Conservation (phyloP, 2,329 filamentous ascomycete genomes). For the Clonostachys solani region DNA sequence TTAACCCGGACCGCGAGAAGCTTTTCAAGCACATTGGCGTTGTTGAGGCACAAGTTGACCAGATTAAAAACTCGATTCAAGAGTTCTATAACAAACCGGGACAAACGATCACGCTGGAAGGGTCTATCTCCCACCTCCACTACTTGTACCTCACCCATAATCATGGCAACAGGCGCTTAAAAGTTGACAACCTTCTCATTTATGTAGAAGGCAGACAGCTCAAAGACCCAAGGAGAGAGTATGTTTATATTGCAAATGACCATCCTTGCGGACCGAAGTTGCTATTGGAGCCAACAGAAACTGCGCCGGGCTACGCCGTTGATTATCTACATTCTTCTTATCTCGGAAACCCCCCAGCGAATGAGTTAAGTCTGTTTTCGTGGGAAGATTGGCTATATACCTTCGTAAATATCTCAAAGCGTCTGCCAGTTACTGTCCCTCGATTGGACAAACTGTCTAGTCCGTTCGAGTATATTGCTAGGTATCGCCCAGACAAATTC, state of each 20-base stretch:
- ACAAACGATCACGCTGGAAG: neutral
- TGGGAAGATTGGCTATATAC: neutral
- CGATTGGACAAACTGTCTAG: neutral
- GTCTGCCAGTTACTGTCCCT: neutral
- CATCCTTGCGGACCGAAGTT: neutral
- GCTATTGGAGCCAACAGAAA: neutral
- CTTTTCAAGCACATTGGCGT: constrained; percentile 4
- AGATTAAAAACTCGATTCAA: constrained; percentile 1
- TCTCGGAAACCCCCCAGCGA: too few relatives aligned
- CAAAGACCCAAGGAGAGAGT: neutral
- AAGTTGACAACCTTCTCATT: too few relatives aligned
- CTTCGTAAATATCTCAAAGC: neutral
- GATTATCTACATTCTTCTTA: too few relatives aligned
- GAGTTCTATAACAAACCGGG: neutral
- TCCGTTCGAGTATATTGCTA: neutral
- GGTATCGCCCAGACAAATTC: neutral
- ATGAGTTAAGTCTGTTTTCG: neutral
- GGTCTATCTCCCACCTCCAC: constrained; percentile 1
- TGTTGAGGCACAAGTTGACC: neutral
- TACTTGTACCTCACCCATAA: constrained; percentile 5
- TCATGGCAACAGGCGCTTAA: neutral
- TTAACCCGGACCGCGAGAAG: constrained; percentile 1
- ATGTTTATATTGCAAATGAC: constrained; percentile 1
- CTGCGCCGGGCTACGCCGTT: neutral
- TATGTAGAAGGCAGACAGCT: neutral